Conservation (phyloP, 139 green algal genomes). For the Cymbomonas tetramitiformis region DNA sequence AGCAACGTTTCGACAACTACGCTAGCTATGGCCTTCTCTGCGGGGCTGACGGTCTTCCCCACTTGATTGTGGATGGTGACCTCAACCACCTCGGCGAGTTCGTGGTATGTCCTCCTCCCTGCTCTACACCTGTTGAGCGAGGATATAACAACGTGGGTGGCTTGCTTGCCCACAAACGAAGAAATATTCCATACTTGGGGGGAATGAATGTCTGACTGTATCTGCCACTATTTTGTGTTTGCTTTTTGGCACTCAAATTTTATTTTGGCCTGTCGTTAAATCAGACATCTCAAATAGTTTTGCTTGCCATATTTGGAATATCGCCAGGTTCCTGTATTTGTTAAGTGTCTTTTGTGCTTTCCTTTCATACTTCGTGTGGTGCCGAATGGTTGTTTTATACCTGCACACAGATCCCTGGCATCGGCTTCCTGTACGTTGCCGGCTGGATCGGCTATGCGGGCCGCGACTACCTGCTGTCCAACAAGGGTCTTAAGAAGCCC, state of each 20-base stretch:
- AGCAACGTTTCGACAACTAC: constrained; percentile 87
- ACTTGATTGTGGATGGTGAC: constrained; percentile 94
- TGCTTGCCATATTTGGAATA: no score
- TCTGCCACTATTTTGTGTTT: no score
- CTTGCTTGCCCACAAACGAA: background rate
- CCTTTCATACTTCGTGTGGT: background rate
- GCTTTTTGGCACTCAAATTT: no score
- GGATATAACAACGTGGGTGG: no score
- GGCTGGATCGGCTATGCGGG: constrained; percentile 90
- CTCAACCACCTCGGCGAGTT: constrained; percentile 85
- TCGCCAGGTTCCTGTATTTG: background rate
- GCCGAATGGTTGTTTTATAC: constrained; percentile 25
- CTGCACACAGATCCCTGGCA: constrained; percentile 80
- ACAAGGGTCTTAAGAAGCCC: constrained; percentile 45
- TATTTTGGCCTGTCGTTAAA: no score
- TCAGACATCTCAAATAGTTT: no score
- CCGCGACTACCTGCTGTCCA: constrained; percentile 67
- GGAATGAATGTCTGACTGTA: no score
- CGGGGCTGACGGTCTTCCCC: constrained; percentile 86
- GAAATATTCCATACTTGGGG: no score
- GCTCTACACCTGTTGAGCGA: background rate
- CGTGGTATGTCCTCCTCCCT: constrained; percentile 17
- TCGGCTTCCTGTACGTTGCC: constrained; percentile 94
- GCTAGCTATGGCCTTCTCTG: constrained; percentile 79
- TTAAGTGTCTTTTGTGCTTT: constrained; percentile 6